Base-by-base conservation (phyloP, 2,329 filamentous ascomycete species). In the Ceratocystis papillata region DNA sequence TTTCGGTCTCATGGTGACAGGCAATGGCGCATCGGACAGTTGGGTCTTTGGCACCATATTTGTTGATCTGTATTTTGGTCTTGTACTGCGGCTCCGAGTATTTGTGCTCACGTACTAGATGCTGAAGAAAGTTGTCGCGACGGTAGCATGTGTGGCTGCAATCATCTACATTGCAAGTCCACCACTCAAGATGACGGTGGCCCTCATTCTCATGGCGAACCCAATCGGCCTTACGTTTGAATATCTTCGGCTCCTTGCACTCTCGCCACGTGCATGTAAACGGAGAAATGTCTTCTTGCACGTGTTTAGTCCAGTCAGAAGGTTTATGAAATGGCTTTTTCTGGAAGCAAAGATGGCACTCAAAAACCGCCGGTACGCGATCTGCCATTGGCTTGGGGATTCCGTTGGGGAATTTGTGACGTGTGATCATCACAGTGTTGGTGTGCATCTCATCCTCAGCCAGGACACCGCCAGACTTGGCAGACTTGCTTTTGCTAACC, bases 211-310 rank as follows among this genome's bases (percentile, higher is more conserved):
- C 92, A 72, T 96, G 92, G 37, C 92, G 84, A 25, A 96, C 90
- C 92, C 92, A 96, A 73, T 96, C 92, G 15, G 92, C 92, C 76
- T 96, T 96, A 61, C 91, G 84, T 76, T 96, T 96, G 79, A 96
- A 96, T 45, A 90, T 91, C 75, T 95, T 96, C 20, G 89, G 86
- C 61, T 96, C 90, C 7, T 83, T 82, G 73, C 92, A 96, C 63
- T 84, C 81, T 1, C 88, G 85, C 78, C 93, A 96, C 0, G 91
- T 96, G 75, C 92, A 96, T 2, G 90, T 95, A 71, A 96, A 96
- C 0, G 92, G 92, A 73, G 94, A 89, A 0, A 96, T 85, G 73
- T 96, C 92, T 75, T 96, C 92, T 71, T 96, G 90, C 0, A 96
- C 89, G 72, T 96, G 92, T 74, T 96, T 96, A 1, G 91, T 96